Base-by-base conservation (phyloP, 371 early-diverging fungal genomes). In the Coelomomyces lativittatus region DNA sequence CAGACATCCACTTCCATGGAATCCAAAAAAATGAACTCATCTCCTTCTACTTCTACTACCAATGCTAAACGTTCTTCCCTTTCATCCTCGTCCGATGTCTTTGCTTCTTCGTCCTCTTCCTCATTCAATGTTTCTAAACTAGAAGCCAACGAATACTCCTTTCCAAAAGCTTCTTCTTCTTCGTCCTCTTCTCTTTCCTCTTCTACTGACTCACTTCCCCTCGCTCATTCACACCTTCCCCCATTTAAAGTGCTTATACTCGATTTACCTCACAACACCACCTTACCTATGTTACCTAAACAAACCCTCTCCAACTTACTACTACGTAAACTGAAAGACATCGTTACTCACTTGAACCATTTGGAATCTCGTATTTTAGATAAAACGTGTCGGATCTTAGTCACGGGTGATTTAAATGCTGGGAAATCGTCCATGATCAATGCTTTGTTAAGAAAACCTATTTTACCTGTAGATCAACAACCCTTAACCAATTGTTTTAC, bases 361-460 rank as follows among this genome's bases (percentile, higher is more conserved):
- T 75, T 97, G 15, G 56, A 76, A 29, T 64, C 66, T 23, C 81
- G 97, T 26, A 82, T 93, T 11, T 65, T 74, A 14, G 97, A 97
- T 66, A 84, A 79, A 27, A 81, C 83, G 21, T 88, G 86, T 48
- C 83, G 85, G 61, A 86, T 97, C 4, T 64, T 97, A 25, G 89
- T 41, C 19, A 91, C 95, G 2, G 97, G 97, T 44, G 97, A 97
- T 57, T 61, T 97, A 49, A 97, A 97, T 53, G 85, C 91, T 12
- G 97, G 97, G 37, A 97, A 97, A 65, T 80, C 81, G 25, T 91
- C 95, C 1, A 81, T 97, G 53, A 88, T 97, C 43, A 97, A 97
- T 56, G 88, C 97, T 24, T 60, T 97, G 33, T 61, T 97, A 49
- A 78, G 87, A 40, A 70, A 83, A 34, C 79, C 85, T 46, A 64